phyloP scores from a whole-genome alignment of 2,329 filamentous ascomycete genomes.

The Sphaerulina musiva region DNA sequence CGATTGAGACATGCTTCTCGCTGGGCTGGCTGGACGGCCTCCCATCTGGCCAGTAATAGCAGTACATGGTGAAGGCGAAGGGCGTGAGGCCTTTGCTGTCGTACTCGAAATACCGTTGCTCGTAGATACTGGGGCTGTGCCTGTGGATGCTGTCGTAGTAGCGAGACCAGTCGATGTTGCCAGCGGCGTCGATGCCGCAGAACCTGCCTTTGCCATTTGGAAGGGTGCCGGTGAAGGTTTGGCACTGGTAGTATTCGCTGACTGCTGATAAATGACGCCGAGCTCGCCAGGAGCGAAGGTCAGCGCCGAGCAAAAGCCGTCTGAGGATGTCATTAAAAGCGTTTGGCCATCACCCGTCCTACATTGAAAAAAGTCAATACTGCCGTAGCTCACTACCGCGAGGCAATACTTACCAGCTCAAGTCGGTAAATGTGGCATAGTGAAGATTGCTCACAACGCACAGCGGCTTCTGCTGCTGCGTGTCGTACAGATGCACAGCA shows the following conservation, averaged over 20 bases:
- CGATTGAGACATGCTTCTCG: slow-evolving; percentile 78
- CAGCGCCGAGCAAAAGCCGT: slow-evolving; percentile 91
- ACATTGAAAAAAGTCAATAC: slow-evolving; percentile 33
- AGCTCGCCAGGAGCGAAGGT: slow-evolving; percentile 79
- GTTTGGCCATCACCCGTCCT: slow-evolving; percentile 69
- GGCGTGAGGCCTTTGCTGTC: slow-evolving; percentile 29
- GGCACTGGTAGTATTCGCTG: slow-evolving; percentile 40
- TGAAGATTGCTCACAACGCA: slow-evolving; percentile 96
- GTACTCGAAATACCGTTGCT: slow-evolving; percentile 11
- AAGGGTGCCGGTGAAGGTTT: slow-evolving; percentile 37
- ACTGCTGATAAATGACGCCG: slow-evolving; percentile 70
- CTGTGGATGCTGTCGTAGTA: slow-evolving; percentile 40
- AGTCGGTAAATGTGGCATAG: slow-evolving; percentile 92
- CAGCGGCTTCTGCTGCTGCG: slow-evolving; percentile 87
- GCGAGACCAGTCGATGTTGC: slow-evolving; percentile 28
- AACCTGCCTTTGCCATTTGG: slow-evolving; percentile 34
- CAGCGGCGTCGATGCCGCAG: slow-evolving; percentile 38
- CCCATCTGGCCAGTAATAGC: slow-evolving; percentile 13
- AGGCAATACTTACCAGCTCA: slow-evolving; percentile 67
- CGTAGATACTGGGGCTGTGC: slow-evolving; percentile 41
- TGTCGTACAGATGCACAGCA: slow-evolving; percentile 90
- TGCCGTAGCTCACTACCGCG: slow-evolving; percentile 18
- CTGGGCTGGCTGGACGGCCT: slow-evolving; percentile 64
- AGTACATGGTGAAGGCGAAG: slow-evolving; percentile 51
- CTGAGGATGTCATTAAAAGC: slow-evolving; percentile 91